Conservation (phyloP, 202 grass and related monocot genomes). For the Saccharum hybrid region DNA sequence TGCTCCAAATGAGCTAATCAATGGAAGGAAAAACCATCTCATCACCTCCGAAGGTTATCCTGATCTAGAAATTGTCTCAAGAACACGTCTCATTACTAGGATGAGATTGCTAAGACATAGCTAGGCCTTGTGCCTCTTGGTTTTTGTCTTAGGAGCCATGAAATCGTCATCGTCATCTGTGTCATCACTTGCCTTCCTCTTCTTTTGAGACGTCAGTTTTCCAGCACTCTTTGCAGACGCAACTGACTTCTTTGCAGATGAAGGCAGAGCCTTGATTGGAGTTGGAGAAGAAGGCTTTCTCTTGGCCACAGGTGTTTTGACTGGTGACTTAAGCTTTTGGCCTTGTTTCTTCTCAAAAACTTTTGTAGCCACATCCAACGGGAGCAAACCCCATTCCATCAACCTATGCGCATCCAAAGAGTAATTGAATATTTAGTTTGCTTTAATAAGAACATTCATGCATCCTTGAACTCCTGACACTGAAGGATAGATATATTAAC, state of each 20-base stretch:
- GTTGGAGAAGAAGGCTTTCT: slow-evolving; percentile 35
- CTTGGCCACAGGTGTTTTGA: slow-evolving; percentile 53
- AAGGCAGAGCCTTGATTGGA: slow-evolving; percentile 42
- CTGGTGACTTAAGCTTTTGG: slow-evolving; percentile 66
- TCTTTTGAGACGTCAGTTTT: slow-evolving; percentile 52
- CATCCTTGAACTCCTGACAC: slow-evolving; percentile 4
- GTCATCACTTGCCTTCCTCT: slow-evolving; percentile 61
- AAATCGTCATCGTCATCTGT: slow-evolving; percentile 71
- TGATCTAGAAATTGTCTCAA: slow-evolving; percentile 20
- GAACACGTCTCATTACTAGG: slow-evolving; percentile 1
- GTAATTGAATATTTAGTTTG: slow-evolving; percentile 36
- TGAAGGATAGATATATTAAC: slow-evolving; percentile 7
- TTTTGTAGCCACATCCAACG: slow-evolving; percentile 60
- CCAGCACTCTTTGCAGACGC: slow-evolving; percentile 34
- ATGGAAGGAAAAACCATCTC: slow-evolving; percentile 24
- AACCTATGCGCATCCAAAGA: slow-evolving; percentile 63
- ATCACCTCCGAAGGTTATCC: slow-evolving; percentile 27
- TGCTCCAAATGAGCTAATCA: not conserved
- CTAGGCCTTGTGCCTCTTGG: slow-evolving; percentile 68
- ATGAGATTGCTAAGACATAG: slow-evolving; percentile 51
- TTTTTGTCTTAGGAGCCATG: slow-evolving; percentile 41
- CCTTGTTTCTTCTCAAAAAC: slow-evolving; percentile 68
- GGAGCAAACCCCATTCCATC: slow-evolving; percentile 97
- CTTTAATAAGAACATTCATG: slow-evolving; percentile 24
- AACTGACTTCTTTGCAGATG: slow-evolving; percentile 40